A percentile compares a stretch with the other conserved stretches of the same genome.
Evolutionary conservation across 352 stramenopile genomes (phyloP).

Genomic region (Phytophthora fragariaefolia): DNA sequence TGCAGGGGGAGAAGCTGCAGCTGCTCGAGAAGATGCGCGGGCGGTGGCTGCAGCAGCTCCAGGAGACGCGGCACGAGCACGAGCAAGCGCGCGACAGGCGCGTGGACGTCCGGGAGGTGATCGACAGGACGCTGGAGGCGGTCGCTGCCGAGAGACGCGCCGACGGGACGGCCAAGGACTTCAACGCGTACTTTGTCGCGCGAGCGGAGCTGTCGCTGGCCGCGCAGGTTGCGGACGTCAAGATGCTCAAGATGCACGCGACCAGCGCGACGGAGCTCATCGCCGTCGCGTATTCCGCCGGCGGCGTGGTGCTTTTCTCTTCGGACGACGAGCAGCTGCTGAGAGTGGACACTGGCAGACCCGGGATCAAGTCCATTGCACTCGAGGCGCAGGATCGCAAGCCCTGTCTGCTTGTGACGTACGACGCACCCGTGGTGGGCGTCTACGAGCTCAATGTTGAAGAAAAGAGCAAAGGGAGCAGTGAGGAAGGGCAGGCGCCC

Average conservation of each 20-base stretch:
- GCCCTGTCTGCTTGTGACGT: slow-evolving; percentile 30
- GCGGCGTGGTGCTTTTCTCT: slow-evolving; percentile 44
- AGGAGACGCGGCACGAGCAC: too few species aligned
- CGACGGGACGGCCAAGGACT: slow-evolving; percentile 7
- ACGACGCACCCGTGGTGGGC: slow-evolving; percentile 1
- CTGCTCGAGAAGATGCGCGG: slow-evolving; percentile 39
- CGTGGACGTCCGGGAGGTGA: slow-evolving; percentile 7
- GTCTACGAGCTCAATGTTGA: slow-evolving; percentile 39
- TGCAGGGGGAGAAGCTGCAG: slow-evolving; percentile 52
- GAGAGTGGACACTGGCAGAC: slow-evolving; percentile 8
- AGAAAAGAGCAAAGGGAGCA: not conserved
- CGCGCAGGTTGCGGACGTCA: slow-evolving; percentile 42
- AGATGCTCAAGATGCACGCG: slow-evolving; percentile 46
- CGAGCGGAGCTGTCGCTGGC: slow-evolving; percentile 10
- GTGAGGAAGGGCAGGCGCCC: not conserved
- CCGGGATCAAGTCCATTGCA: slow-evolving; percentile 17
- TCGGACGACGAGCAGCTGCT: slow-evolving; percentile 33
- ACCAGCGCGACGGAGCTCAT: slow-evolving; percentile 41
- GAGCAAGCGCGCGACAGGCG: too few species aligned
- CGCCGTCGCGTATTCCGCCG: slow-evolving; percentile 36
- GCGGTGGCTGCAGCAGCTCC: slow-evolving; percentile 18
- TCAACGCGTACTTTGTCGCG: slow-evolving; percentile 60
- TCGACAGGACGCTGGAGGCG: slow-evolving; percentile 35
- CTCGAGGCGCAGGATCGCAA: slow-evolving; percentile 26
- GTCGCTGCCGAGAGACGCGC: slow-evolving; percentile 6